Evolutionary conservation across 2,329 filamentous ascomycete genomes (phyloP).

Genomic region (Fusarium equiseti): DNA sequence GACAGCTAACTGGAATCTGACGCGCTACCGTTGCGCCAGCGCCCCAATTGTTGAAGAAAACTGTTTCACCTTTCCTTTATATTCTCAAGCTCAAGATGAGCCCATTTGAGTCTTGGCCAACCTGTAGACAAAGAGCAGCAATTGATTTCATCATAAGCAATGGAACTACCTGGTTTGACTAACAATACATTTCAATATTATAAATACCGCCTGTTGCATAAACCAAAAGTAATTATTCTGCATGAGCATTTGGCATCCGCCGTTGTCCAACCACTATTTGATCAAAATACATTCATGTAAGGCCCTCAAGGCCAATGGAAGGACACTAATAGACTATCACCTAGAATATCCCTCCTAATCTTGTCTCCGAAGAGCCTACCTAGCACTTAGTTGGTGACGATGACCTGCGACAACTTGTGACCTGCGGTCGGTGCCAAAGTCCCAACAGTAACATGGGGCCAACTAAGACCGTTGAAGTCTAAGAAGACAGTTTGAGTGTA

Average conservation of each 20-base stretch:
- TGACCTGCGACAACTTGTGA: conserved; percentile 8
- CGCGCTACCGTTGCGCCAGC: conserved; percentile 31
- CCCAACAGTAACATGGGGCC: conserved; percentile 33
- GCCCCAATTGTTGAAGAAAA: background rate
- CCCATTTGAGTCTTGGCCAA: background rate
- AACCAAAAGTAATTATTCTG: background rate
- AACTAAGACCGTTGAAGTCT: conserved; percentile 2
- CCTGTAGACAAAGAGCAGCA: background rate
- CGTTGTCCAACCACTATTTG: rapidly evolving
- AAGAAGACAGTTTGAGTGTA: conserved; percentile 4
- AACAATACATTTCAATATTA: background rate
- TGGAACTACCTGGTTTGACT: background rate
- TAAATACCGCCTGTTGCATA: background rate
- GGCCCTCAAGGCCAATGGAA: background rate
- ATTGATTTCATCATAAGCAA: background rate
- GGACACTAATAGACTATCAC: background rate
- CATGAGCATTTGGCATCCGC: background rate
- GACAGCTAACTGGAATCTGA: conserved; percentile 20
- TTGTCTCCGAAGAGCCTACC: background rate
- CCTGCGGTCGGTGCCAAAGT: conserved; percentile 30
- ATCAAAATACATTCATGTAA: background rate
- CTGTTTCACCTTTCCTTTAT: rapidly evolving
- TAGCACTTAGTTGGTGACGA: background rate
- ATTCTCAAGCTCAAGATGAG: background rate
- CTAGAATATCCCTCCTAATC: background rate